A percentile compares a stretch with the other conserved stretches of the same genome.
These are phyloP conservation scores for Aspergillus hancockii DNA, from an alignment of 495 filamentous ascomycete genomes.

Conservation along the genomic window DNA sequence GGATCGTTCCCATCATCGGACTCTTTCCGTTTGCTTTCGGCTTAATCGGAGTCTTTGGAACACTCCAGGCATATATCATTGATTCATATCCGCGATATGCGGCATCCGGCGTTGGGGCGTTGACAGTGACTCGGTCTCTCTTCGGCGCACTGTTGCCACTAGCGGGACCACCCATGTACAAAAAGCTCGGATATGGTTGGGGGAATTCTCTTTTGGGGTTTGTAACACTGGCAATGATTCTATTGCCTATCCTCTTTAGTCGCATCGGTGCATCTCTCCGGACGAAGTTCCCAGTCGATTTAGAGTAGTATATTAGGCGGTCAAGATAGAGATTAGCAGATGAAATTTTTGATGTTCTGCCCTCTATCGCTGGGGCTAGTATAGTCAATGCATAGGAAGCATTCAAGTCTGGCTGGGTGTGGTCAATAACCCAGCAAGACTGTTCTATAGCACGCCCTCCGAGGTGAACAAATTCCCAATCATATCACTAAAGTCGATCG, in stretches of 20 bases:
- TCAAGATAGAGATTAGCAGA: background rate
- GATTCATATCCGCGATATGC: slow-evolving; percentile 43
- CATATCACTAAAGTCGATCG: slow-evolving; percentile 4
- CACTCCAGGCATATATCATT: slow-evolving; percentile 37
- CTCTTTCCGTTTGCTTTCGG: slow-evolving; percentile 26
- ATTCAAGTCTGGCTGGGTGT: too few species aligned
- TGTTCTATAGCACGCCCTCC: background rate
- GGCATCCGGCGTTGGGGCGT: slow-evolving; percentile 59
- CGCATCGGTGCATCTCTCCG: slow-evolving; percentile 26
- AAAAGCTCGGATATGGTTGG: slow-evolving; percentile 61
- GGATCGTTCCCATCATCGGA: slow-evolving; percentile 41
- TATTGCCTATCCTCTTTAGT: slow-evolving; percentile 32
- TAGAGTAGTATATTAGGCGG: background rate
- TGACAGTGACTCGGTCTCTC: slow-evolving; percentile 57
- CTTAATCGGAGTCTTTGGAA: slow-evolving; percentile 29
- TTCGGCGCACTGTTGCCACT: slow-evolving; percentile 65
- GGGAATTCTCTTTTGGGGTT: slow-evolving; percentile 68
- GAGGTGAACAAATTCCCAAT: background rate
- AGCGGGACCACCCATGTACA: slow-evolving; percentile 63
- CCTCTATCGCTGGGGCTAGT: too few species aligned
- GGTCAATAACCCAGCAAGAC: too few species aligned
- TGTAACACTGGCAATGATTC: slow-evolving; percentile 55
- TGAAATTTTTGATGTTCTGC: background rate
- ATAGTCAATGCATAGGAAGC: too few species aligned
- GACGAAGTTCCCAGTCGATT: background rate